Evolutionary conservation across 345 rosid species (phyloP).

Genomic region (Reutealis trisperma): DNA sequence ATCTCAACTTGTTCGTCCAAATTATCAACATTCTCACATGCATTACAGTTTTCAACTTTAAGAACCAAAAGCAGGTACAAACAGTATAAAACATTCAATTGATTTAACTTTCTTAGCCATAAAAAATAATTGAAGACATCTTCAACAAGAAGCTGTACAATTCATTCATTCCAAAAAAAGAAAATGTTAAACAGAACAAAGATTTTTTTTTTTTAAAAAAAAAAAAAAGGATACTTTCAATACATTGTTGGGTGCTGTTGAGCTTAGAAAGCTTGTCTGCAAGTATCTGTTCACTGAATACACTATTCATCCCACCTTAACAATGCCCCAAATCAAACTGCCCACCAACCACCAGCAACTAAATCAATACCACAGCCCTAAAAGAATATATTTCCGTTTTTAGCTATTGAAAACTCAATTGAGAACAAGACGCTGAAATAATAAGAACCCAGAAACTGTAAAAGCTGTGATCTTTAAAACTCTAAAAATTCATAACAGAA

Average conservation of each 20-base stretch:
- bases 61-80: background rate
- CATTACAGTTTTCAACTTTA: background rate
- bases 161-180: background rate
- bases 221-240: conserved; percentile 77
- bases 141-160: background rate
- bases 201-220: background rate
- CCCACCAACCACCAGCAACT: background rate
- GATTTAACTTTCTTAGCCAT: too few relatives aligned
- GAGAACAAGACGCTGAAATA: background rate
- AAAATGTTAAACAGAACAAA: background rate
- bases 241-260: conserved; percentile 93
- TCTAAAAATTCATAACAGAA: background rate
- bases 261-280: conserved; percentile 97
- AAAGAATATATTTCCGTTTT: background rate
- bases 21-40: background rate
- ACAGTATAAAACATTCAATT: background rate
- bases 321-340: conserved; percentile 14
- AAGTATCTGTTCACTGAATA: conserved; percentile 88
- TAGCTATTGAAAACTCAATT: background rate
- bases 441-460: conserved; percentile 1
- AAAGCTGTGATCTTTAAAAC: conserved; percentile 20
- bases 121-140: background rate
- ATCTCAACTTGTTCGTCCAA: background rate
- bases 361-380: background rate
- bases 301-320: conserved; percentile 78